Evolutionary conservation across 1,139 yeast genomes (phyloP), one percentile per base, ranked within the genome.

Genomic region (Geotrichum siamense): DNA sequence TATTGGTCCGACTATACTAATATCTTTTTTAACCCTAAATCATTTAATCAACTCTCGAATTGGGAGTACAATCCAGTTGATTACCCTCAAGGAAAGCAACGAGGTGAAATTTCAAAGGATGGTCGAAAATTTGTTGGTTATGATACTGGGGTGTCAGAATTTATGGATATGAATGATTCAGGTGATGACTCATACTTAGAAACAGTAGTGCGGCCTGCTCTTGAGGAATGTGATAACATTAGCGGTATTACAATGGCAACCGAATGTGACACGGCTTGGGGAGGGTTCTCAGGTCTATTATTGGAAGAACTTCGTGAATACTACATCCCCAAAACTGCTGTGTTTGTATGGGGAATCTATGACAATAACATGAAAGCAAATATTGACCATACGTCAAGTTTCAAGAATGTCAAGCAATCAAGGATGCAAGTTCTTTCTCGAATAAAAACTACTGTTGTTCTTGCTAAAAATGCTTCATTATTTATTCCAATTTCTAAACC

Each of bases 1-100:
- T 84, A 75, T 56, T 91, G 97, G 97, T 72, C 91, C 0, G 96
- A 87, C 60, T 86, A 81, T 58, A 71, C 80, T 39, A 75, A 78
- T 53, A 71, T 87, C 46, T 73, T 83, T 16, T 78, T 78, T 55
- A 74, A 75, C 45, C 93, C 96, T 0, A 64, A 66, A 20, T 72
- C 81, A 2, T 65, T 82, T 46, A 65, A 74, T 41, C 68, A 69
- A 5, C 58, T 85, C 16, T 61, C 67, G 1, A 68, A 75, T 45
- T 89, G 87, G 83, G 70, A 70, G 20, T 70, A 65, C 44, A 71
- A 72, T 46, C 68, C 71, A 0, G 54, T 55, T 0, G 52, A 54
- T 3, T 63, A 53, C 29, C 74, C 74, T 0, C 48, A 54, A 27
- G 79, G 79, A 0, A 55, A 62, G 25, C 60, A 64, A 17, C 55